phyloP scores from a whole-genome alignment of 2,329 filamentous ascomycete species.

The Cyclaneusma minus region DNA sequence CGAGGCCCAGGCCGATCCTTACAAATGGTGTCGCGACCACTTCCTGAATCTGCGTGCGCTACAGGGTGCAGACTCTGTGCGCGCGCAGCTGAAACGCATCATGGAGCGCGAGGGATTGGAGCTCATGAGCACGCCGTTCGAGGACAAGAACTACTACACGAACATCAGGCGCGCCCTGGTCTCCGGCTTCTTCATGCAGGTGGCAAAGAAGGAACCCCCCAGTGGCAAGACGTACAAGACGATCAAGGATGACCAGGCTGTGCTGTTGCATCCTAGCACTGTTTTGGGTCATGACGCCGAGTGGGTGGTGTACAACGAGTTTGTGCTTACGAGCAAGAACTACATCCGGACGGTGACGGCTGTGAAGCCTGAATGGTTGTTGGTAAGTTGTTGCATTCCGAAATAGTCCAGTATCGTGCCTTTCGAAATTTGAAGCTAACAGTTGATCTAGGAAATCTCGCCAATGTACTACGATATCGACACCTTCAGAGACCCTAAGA shows the following conservation, averaged over 20 bases:
- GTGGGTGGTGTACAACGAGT: slow-evolving; percentile 98
- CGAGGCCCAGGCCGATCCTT: slow-evolving; percentile 54
- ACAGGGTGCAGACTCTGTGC: slow-evolving; percentile 86
- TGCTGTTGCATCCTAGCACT: slow-evolving; percentile 85
- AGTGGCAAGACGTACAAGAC: slow-evolving; percentile 85
- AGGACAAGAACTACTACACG: slow-evolving; percentile 94
- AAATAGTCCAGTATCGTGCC: slow-evolving; percentile 3
- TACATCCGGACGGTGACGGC: slow-evolving; percentile 91
- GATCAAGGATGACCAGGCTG: slow-evolving; percentile 90
- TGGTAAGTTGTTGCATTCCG: slow-evolving; percentile 39
- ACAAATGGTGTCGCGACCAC: slow-evolving; percentile 94
- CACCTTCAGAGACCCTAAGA: slow-evolving; percentile 52
- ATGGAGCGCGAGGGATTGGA: slow-evolving; percentile 89
- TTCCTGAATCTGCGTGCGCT: slow-evolving; percentile 83
- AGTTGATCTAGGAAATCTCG: slow-evolving; percentile 59
- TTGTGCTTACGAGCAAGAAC: slow-evolving; percentile 94
- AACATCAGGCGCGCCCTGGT: slow-evolving; percentile 91
- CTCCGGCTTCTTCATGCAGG: slow-evolving; percentile 98
- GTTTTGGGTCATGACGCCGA: slow-evolving; percentile 79
- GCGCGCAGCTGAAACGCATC: slow-evolving; percentile 79
- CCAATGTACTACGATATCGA: slow-evolving; percentile 82
- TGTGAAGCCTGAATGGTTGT: slow-evolving; percentile 83
- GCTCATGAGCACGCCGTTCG: slow-evolving; percentile 75
- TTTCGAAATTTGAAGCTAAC: slow-evolving; percentile 16
- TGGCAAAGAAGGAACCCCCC: slow-evolving; percentile 78